A percentile compares a stretch with the other conserved stretches of the same genome.
Evolutionary conservation across 2,329 filamentous ascomycete species (phyloP).

Genomic region (Aspergillus sp.): DNA sequence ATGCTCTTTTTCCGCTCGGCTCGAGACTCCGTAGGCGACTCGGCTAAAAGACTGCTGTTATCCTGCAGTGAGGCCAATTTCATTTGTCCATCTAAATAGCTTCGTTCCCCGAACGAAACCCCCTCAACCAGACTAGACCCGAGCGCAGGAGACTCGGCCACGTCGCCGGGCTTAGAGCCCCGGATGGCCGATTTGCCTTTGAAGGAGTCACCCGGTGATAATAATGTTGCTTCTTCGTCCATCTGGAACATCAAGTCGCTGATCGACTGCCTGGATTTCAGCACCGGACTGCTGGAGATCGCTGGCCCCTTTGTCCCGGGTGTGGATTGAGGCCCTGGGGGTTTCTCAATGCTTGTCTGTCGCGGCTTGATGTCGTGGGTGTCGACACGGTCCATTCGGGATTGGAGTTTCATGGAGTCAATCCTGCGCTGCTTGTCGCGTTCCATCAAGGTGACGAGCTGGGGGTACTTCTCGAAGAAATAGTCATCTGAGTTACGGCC

Average conservation of each 20-base stretch:
- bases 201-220: constrained; percentile 16
- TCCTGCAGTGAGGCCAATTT: constrained; percentile 8
- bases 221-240: constrained; percentile 60
- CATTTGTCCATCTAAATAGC: constrained; percentile 23
- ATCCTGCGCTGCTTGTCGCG: constrained; percentile 54
- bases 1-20: constrained; percentile 16
- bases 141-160: constrained; percentile 18
- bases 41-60: constrained; percentile 9
- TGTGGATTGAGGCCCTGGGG: constrained; percentile 39
- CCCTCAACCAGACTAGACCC: constrained; percentile 19
- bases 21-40: constrained; percentile 19
- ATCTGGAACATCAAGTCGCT: constrained; percentile 86
- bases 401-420: constrained; percentile 65
- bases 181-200: constrained; percentile 26
- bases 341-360: constrained; percentile 59
- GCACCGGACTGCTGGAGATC: constrained; percentile 53
- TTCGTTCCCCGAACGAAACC: constrained; percentile 18
- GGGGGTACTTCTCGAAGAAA: constrained; percentile 38
- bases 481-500: constrained; percentile 61
- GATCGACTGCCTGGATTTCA: constrained; percentile 60
- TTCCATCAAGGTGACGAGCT: constrained; percentile 33
- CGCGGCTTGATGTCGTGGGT: constrained; percentile 54
- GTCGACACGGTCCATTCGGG: constrained; percentile 57
- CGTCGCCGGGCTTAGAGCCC: constrained; percentile 10
- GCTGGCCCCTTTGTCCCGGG: constrained; percentile 35